Evolutionary conservation across 176 grass and related monocot species (phyloP).

Genomic region (Phoenix dactylifera): DNA sequence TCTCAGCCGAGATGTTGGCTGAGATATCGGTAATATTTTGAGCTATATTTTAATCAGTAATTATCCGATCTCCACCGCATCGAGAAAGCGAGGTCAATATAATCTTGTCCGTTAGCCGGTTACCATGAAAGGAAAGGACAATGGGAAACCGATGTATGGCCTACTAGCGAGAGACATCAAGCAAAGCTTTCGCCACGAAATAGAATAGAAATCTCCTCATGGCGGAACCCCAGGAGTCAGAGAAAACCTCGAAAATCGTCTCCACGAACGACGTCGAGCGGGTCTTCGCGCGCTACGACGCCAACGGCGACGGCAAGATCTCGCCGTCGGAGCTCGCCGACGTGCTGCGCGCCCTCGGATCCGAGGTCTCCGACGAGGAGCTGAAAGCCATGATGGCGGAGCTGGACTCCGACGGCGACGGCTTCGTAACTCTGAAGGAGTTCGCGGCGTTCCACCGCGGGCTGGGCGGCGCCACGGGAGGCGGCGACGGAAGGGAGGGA

Average conservation of each 20-base stretch:
- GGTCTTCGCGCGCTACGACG: conserved; percentile 73
- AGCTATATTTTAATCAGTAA: too few species aligned
- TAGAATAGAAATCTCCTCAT: too few species aligned
- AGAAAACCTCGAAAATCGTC: conserved; percentile 8
- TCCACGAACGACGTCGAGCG: conserved; percentile 33
- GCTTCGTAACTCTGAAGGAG: conserved; percentile 62
- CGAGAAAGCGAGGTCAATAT: too few species aligned
- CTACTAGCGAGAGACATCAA: too few species aligned
- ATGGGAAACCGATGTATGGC: too few species aligned
- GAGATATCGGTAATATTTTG: too few species aligned
- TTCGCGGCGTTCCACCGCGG: conserved; percentile 57
- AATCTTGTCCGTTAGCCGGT: too few species aligned
- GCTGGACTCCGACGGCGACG: conserved; percentile 69
- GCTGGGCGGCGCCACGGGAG: conserved; percentile 7
- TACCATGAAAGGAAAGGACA: too few species aligned
- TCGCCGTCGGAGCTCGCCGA: conserved; percentile 44
- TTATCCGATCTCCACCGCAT: too few species aligned
- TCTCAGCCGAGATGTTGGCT: too few species aligned
- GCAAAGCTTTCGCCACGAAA: too few species aligned
- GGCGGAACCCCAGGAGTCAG: background rate
- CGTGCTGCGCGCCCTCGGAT: conserved; percentile 38
- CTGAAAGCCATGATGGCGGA: conserved; percentile 65
- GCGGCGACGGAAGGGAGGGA: conserved; percentile 19
- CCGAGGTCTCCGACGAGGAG: conserved; percentile 24
- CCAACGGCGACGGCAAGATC: conserved; percentile 82